A percentile compares a stretch with the other conserved stretches of the same genome.
Evolutionary conservation across 2,329 filamentous ascomycete species (phyloP).

Genomic region (Colletotrichum acutatum): DNA sequence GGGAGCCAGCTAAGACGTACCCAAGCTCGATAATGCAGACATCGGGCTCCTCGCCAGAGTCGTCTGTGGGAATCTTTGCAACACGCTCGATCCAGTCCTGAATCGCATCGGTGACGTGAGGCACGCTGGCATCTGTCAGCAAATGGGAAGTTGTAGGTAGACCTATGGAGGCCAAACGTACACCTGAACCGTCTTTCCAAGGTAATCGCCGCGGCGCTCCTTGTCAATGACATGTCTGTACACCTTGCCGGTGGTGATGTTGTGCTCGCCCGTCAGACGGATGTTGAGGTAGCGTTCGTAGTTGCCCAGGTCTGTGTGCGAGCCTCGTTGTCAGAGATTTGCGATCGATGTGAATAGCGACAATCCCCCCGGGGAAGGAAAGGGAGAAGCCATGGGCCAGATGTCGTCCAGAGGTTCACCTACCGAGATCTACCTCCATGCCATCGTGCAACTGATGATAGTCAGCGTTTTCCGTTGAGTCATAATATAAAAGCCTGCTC

Average conservation of each 20-base stretch:
- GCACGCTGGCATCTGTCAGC: conserved; percentile 61
- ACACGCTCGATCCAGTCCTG: conserved; percentile 94
- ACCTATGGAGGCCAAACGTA: conserved; percentile 34
- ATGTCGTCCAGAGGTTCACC: conserved; percentile 20
- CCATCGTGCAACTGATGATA: conserved; percentile 31
- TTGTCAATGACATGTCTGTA: conserved; percentile 89
- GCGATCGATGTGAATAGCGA: conserved; percentile 3
- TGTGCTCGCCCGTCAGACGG: conserved; percentile 85
- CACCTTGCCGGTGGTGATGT: conserved; percentile 98
- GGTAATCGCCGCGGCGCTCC: conserved; percentile 76
- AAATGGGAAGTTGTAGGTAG: too few relatives aligned
- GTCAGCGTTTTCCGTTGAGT: conserved; percentile 18
- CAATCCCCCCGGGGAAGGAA: background rate
- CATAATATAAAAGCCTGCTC: background rate
- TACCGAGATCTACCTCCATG: conserved; percentile 37
- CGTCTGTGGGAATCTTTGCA: conserved; percentile 85
- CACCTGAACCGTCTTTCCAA: conserved; percentile 89
- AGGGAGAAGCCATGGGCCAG: background rate
- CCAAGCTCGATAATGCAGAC: conserved; percentile 76
- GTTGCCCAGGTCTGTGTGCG: conserved; percentile 61
- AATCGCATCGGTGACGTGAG: conserved; percentile 91
- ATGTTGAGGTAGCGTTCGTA: conserved; percentile 80
- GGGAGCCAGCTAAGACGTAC: conserved; percentile 56
- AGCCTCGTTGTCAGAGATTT: conserved; percentile 33
- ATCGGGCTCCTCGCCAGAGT: conserved; percentile 84